Base-by-base conservation (phyloP, 495 filamentous ascomycete genomes). In the Xeromyces bisporus region DNA sequence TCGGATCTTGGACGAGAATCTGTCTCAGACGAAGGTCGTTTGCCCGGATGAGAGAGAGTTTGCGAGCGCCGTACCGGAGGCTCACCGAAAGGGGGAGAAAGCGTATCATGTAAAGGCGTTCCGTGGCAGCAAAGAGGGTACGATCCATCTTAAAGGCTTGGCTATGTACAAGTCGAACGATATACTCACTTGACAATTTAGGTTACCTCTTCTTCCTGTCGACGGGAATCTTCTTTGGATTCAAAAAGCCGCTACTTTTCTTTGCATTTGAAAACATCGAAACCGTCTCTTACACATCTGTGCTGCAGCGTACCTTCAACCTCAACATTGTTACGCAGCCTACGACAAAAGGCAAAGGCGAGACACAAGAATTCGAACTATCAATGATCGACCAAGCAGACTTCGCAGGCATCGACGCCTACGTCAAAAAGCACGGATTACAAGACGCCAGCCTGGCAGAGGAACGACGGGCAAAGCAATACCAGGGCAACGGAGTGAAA, bases 401-500 rank as follows among this genome's bases (percentile, higher is more conserved):
- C 42, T 87, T 77, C 46, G 56, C 64, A 1, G 80, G 75, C 2
- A 94, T 97, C 30, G 82, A 94, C 37, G 60, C 62, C 15, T 97
- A 93, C 47, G 68, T 96, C 29, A 75, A 77, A 42, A 62, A 67
- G 9, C 80, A 93, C 42, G 67, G 71, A 9, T 66, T 97, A 18
- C 81, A 93, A 33, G 89, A 97, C 48, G 72, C 82, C 13, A 92
- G 83, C 44, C 73, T 97, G 72, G 89, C 89, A 3, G 87, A 87
- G 43, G 69, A 74, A 37, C 54, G 89, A 14, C 74, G 81, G 36
- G 89, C 89, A 7, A 93, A 89, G 65, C 68, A 60, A 35, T 68
- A 73, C 33, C 80, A 77, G 42, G 64, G 74, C n/a, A 85, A 79
- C 24, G 65, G 60, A 0, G 56, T 48, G 6, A 71, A 64, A 23